Evolutionary conservation across 2,329 filamentous ascomycete genomes (phyloP).

Genomic region (Ilyonectria destructans): DNA sequence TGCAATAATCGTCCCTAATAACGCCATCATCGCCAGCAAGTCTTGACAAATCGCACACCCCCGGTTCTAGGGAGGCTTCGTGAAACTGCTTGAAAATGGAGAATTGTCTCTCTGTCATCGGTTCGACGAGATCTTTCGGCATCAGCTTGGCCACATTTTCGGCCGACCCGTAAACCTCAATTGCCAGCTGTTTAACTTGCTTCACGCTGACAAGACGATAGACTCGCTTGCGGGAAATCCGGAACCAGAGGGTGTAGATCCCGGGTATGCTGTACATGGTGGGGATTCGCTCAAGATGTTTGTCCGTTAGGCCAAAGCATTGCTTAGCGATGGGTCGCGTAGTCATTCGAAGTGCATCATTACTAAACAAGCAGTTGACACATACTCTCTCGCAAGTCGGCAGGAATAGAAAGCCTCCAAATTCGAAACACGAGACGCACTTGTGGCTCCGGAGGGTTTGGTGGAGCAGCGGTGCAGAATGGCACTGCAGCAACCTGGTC

Average conservation of each 20-base stretch:
- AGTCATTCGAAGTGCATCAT: slow-evolving; percentile 42
- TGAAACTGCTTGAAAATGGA: slow-evolving; percentile 38
- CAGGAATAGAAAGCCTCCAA: slow-evolving; percentile 49
- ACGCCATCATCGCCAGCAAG: slow-evolving; percentile 37
- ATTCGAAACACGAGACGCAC: slow-evolving; percentile 48
- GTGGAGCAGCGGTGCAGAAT: slow-evolving; percentile 41
- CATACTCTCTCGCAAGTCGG: slow-evolving; percentile 50
- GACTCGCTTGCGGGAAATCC: slow-evolving; percentile 1
- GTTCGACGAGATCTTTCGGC: slow-evolving; percentile 22
- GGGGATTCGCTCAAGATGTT: slow-evolving; percentile 32
- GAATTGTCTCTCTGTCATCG: neutral
- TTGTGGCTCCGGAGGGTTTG: slow-evolving; percentile 36
- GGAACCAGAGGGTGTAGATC: slow-evolving; percentile 26
- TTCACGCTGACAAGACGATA: slow-evolving; percentile 43
- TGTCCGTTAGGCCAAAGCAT: slow-evolving; percentile 38
- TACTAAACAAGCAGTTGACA: slow-evolving; percentile 45
- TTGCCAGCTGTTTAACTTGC: slow-evolving; percentile 43
- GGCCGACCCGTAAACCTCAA: slow-evolving; percentile 41
- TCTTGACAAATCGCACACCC: slow-evolving; percentile 44
- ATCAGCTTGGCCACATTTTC: slow-evolving; percentile 9
- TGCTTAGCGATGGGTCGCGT: slow-evolving; percentile 21
- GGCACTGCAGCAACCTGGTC: slow-evolving; percentile 35
- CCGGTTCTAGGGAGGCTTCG: slow-evolving; percentile 41
- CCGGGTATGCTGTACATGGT: slow-evolving; percentile 34
- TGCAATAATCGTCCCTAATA: slow-evolving; percentile 43